These are phyloP conservation scores for Aspergillus sp. DNA, from an alignment of 2,329 filamentous ascomycete genomes.

Conservation along the genomic window DNA sequence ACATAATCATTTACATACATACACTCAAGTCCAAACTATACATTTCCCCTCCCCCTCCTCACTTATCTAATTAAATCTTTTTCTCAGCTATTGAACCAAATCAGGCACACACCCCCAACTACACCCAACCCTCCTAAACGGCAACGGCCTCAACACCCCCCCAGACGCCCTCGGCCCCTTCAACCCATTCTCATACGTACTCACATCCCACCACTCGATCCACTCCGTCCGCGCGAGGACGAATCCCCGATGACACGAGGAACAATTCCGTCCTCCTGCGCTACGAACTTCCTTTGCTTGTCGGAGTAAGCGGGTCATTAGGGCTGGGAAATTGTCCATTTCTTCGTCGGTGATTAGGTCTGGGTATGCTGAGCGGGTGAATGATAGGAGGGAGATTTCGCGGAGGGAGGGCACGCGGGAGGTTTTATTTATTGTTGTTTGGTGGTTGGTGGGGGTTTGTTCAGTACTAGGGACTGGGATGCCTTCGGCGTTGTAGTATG, in stretches of 20 bases:
- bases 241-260: conserved; percentile 43
- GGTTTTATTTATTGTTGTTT: too few relatives aligned
- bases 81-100: too few relatives aligned
- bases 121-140: conserved; percentile 44
- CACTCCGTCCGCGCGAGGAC: conserved; percentile 47
- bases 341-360: conserved; percentile 41
- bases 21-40: too few relatives aligned
- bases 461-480: background rate
- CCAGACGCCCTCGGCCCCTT: conserved; percentile 34
- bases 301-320: conserved; percentile 40
- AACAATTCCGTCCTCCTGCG: conserved; percentile 43
- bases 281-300: conserved; percentile 37
- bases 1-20: too few relatives aligned
- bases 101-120: conserved; percentile 42
- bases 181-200: conserved; percentile 41
- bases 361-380: conserved; percentile 39
- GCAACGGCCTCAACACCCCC: conserved; percentile 40
- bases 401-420: conserved; percentile 36
- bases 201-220: conserved; percentile 50
- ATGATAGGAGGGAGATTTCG: conserved; percentile 45
- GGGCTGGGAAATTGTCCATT: conserved; percentile 34
- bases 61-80: too few relatives aligned
- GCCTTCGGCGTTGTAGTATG: conserved; percentile 40
- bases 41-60: too few relatives aligned
- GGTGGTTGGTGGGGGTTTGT: too few relatives aligned